Base-by-base conservation (phyloP, 2,329 filamentous ascomycete genomes). In the Cryphonectria carpinicola region DNA sequence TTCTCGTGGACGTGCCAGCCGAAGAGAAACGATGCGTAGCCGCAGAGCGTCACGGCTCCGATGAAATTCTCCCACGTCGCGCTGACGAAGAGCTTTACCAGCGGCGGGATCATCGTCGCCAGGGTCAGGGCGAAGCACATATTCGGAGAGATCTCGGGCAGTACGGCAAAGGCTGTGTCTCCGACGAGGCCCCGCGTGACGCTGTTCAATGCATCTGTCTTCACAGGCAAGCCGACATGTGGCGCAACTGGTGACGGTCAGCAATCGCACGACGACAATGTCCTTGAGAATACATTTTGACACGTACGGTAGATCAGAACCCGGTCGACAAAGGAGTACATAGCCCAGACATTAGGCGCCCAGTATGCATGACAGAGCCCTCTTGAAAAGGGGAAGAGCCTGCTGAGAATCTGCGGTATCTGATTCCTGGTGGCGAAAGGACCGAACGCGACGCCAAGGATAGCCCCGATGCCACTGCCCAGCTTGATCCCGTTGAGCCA, bases 1-100 rank as follows among this genome's bases (percentile, higher is more conserved):
- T 99, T 99, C 79, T 99, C 96, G 77, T 99, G 96, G 11, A 99
- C 96, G 78, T 99, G 96, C 94, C 95, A 99, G 70, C 96, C 95
- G 76, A 98, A 98, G 13, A 99, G 86, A 82, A 99, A 99, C 0
- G 95, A 98, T 0, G 95, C 93, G 78, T 98, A 99, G 71, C 93
- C 96, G 78, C 96, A 98, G 22, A 98, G 89, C 0, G 95, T 98
- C 61, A 97, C 88, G 0, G 94, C 92, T 4, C 94, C 94, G 58
- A 98, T 88, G 78, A 99, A 98, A 69, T 88, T 92, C 73, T 97
- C 92, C 93, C 94, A 97, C 0, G 89, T 93, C 2, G 94, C 94
- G 66, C 87, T 85, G 62, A 89, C 78, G 82, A 97, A 97, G 54
- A 98, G 89, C 80, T 94, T 97, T 74, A 94, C 79, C 10, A 99